Evolutionary conservation across 2,329 filamentous ascomycete genomes (phyloP), one percentile per base, ranked within the genome.

Genomic region (Penicillium verrucosum): DNA sequence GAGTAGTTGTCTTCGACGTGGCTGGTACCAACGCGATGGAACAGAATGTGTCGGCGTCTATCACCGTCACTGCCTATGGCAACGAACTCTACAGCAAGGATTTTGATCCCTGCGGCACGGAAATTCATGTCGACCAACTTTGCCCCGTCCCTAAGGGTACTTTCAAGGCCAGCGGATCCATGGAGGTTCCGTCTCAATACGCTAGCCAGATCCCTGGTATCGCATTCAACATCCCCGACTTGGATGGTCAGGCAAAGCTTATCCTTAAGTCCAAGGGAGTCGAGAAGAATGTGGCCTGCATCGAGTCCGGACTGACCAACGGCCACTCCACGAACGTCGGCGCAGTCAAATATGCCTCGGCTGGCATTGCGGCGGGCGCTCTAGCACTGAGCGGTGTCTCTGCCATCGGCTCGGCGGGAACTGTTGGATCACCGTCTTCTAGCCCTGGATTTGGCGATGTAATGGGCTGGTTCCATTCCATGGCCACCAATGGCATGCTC

Each of bases 401-500:
- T 27, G 89, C 92, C 30, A 75, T 88, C 18, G 83, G 83, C 48
- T 81, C 85, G 37, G 84, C 81, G 9, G 74, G 86, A 18, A 81
- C 82, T 21, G 77, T 82, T 11, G 89, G 87, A 14, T 80, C 81
- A 12, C 81, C 85, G 2, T 82, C 88, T 11, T 80, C 87, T 40
- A 94, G 90, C 65, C 94, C 94, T 27, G 90, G 88, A 51, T 97
- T 97, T 71, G 82, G 82, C 43, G 90, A 97, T 69, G 86, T 95
- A 46, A 83, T 96, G 64, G 86, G 88, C 60, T 95, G 90, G 85
- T 96, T 97, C 74, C 92, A 97, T 75, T 88, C 89, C 48, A 89
- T 97, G 81, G 92, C 94, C 29, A 89, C 94, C 80, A 97, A 94
- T 74, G 92, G 94, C 63, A 97, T 97, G 94, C 82, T 96, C 72